phyloP scores from a whole-genome alignment of 1,284 basidiomycete species.

The Neolentinus lepideus region DNA sequence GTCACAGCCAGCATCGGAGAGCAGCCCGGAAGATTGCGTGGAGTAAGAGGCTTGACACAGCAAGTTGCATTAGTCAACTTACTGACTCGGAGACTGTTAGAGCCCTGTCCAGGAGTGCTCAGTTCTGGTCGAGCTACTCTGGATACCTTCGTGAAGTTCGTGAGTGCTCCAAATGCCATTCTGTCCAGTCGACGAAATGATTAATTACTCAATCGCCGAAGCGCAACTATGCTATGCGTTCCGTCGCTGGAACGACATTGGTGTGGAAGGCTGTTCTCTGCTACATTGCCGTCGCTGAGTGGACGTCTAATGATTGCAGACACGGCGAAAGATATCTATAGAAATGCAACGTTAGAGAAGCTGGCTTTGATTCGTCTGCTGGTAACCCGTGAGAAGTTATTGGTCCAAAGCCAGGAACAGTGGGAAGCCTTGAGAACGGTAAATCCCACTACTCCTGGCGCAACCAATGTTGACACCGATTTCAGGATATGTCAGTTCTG shows the following conservation, averaged over 20 bases:
- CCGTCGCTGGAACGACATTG: constrained; percentile 64
- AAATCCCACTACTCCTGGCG: neutral
- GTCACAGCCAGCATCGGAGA: neutral
- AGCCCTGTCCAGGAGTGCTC: constrained; percentile 66
- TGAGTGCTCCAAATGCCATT: constrained; percentile 26
- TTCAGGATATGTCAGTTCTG: constrained; percentile 18
- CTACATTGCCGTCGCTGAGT: neutral
- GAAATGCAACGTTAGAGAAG: constrained; percentile 56
- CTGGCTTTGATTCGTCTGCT: constrained; percentile 41
- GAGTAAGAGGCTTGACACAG: constrained; percentile 30
- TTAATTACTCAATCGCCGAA: constrained; percentile 13
- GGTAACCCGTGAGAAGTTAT: constrained; percentile 31
- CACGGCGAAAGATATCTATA: constrained; percentile 58
- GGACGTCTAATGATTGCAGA: constrained; percentile 30
- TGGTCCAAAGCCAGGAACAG: constrained; percentile 19
- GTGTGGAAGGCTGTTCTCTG: constrained; percentile 23
- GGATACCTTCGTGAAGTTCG: constrained; percentile 73
- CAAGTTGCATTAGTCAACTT: neutral
- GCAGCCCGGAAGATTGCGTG: constrained; percentile 32
- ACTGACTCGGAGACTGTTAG: constrained; percentile 24
- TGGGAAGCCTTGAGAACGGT: constrained; percentile 12
- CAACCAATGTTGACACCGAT: neutral
- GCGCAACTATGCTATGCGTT: constrained; percentile 71
- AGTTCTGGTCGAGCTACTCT: constrained; percentile 79
- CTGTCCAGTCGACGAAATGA: constrained; percentile 2